Percentiles rank a stretch among this genome's conserved stretches.
Evolutionary conservation across 768 basidiomycete genomes (phyloP).

Genomic region (Mycena alexandri): DNA sequence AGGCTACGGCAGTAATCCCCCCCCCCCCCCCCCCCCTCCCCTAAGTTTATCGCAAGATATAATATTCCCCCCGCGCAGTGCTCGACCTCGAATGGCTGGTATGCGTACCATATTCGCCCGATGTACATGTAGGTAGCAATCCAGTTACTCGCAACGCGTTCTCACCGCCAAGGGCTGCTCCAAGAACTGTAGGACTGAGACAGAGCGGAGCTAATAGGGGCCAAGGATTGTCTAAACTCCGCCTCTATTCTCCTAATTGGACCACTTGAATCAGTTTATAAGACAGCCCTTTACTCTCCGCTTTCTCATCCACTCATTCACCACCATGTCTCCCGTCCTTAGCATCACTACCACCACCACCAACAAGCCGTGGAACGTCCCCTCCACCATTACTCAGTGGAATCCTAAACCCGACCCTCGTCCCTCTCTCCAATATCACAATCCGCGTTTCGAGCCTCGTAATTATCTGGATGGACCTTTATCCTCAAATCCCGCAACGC

Average conservation of each 20-base stretch:
- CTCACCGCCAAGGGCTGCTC: slow-evolving; percentile 12
- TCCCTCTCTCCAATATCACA: slow-evolving; percentile 59
- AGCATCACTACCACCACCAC: slow-evolving; percentile 7
- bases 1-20: too few species aligned
- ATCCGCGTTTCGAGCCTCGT: slow-evolving; percentile 75
- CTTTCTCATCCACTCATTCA: neutral
- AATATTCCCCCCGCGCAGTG: neutral
- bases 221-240: too few species aligned
- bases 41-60: too few species aligned
- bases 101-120: neutral
- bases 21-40: too few species aligned
- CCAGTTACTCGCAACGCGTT: neutral
- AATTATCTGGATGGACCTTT: slow-evolving; percentile 78
- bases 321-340: slow-evolving; percentile 18
- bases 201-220: slow-evolving; percentile 10
- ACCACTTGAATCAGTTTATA: slow-evolving; percentile 15
- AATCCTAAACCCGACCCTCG: slow-evolving; percentile 17
- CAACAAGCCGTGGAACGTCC: slow-evolving; percentile 10
- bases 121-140: neutral
- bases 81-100: neutral
- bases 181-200: neutral
- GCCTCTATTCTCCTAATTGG: slow-evolving; percentile 7
- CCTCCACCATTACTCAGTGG: slow-evolving; percentile 8
- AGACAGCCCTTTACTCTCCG: neutral
- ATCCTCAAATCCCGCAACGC: slow-evolving; percentile 77